Base-by-base conservation (phyloP, 2,329 filamentous ascomycete genomes). In the Aurifilum marmelostoma region DNA sequence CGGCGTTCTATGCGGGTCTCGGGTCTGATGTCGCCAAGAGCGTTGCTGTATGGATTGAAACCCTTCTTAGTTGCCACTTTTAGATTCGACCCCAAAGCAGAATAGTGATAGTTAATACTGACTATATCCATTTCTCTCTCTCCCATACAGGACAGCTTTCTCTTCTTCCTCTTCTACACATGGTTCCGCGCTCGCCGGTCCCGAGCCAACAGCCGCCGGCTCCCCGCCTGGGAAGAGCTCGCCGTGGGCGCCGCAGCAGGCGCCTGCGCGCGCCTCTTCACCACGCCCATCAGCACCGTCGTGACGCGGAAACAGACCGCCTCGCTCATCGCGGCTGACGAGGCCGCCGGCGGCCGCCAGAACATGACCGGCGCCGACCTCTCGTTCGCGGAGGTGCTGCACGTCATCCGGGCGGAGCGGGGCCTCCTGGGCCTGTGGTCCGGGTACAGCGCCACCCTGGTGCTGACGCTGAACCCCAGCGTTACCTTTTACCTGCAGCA, bases 401-500 rank as follows among this genome's bases (percentile, higher is more conserved):
- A 82, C 1, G 83, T 87, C 56, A 94, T 97, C 70, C 80, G 83
- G 54, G 75, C 81, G 1, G 91, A 95, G 76, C 91, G 91, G 73
- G 93, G 94, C 0, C 70, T 94, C 12, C 76, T 83, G 59, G 93
- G 93, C 2, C 91, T 97, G 74, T 97, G 94, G 94, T 91, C 93
- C 0, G 94, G 94, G 0, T 97, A 97, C 78, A 92, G 91, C 27
- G 93, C 93, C 1, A 90, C 87, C 29, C 79, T 97, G 69, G 84
- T 97, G 52, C 81, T 97, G 64, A 94, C 94, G 0, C 83, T 97
- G 37, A 97, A 97, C 75, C 94, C 94, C 1, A 91, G 91, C 72
- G 86, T 97, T 72, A 97, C 94, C 0, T 94, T 97, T 77, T 89
- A 95, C 73, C 82, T 97, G 39, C 92, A 97, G 75, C 90, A 93